Conservation (phyloP, 768 basidiomycete species). For the Rhodosporidiobolus sp. region DNA sequence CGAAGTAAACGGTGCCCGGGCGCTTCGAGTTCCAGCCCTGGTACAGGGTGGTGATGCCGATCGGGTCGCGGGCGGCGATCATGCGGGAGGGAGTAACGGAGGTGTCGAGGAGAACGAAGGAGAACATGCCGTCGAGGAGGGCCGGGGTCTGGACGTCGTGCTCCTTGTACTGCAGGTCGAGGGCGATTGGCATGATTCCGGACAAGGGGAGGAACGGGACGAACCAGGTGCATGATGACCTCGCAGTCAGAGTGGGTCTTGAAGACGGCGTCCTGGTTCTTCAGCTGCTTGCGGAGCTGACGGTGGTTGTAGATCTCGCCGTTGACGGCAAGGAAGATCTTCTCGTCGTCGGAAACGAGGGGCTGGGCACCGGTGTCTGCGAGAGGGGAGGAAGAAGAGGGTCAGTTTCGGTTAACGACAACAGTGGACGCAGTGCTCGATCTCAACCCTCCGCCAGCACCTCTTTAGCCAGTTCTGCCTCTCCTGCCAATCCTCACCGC, state of each 20-base stretch:
- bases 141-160: constrained; percentile 70
- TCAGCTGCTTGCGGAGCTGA: constrained; percentile 66
- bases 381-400: neutral
- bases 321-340: constrained; percentile 83
- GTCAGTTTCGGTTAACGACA: neutral
- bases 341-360: constrained; percentile 77
- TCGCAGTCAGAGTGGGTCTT: constrained; percentile 99
- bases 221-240: constrained; percentile 86
- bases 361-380: constrained; percentile 96
- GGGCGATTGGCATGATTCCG: neutral
- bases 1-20: constrained; percentile 82
- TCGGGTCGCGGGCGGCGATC: constrained; percentile 93
- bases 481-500: no score
- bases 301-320: constrained; percentile 99
- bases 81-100: constrained; percentile 81
- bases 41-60: constrained; percentile 98
- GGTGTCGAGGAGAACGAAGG: constrained; percentile 92
- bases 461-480: no score
- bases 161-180: constrained; percentile 67
- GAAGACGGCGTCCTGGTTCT: constrained; percentile 64
- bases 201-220: constrained; percentile 34
- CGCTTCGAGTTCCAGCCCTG: constrained; percentile 84
- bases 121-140: constrained; percentile 96
- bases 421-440: no score
- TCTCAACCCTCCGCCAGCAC: no score